A percentile compares a stretch with the other conserved stretches of the same genome.
Evolutionary conservation across 1,284 basidiomycete genomes (phyloP).

Genomic region (Ceratobasidium theobromae): DNA sequence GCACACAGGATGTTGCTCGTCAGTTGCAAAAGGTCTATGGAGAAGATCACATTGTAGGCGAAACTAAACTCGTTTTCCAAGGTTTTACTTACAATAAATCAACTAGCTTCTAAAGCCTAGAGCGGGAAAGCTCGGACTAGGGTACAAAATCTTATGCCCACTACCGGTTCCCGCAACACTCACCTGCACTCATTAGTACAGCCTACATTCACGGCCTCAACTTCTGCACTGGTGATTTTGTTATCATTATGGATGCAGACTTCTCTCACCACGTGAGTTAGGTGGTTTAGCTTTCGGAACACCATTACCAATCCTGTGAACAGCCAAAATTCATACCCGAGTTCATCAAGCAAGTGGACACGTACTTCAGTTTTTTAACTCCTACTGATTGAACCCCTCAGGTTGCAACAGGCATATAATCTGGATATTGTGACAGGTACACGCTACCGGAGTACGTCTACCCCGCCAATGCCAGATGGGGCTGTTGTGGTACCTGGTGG

Average conservation of each 20-base stretch:
- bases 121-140: slow-evolving; percentile 85
- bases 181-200: slow-evolving; percentile 53
- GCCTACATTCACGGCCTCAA: slow-evolving; percentile 91
- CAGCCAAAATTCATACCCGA: slow-evolving; percentile 90
- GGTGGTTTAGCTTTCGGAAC: background rate
- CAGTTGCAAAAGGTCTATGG: slow-evolving; percentile 79
- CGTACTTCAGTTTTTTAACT: background rate
- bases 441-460: slow-evolving; percentile 69
- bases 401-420: slow-evolving; percentile 76
- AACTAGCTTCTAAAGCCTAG: slow-evolving; percentile 79
- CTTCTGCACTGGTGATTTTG: slow-evolving; percentile 88
- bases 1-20: slow-evolving; percentile 82
- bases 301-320: background rate
- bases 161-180: slow-evolving; percentile 1
- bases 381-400: slow-evolving; percentile 39
- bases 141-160: slow-evolving; percentile 50
- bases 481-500: slow-evolving; percentile 62
- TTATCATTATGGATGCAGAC: slow-evolving; percentile 96
- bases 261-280: slow-evolving; percentile 85
- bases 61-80: background rate
- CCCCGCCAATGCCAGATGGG: slow-evolving; percentile 51
- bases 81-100: background rate
- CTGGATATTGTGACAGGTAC: slow-evolving; percentile 90
- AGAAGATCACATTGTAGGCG: slow-evolving; percentile 74
- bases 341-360: slow-evolving; percentile 65